Evolutionary conservation across 2,329 filamentous ascomycete species (phyloP).

Genomic region (Claviceps quebecensis): DNA sequence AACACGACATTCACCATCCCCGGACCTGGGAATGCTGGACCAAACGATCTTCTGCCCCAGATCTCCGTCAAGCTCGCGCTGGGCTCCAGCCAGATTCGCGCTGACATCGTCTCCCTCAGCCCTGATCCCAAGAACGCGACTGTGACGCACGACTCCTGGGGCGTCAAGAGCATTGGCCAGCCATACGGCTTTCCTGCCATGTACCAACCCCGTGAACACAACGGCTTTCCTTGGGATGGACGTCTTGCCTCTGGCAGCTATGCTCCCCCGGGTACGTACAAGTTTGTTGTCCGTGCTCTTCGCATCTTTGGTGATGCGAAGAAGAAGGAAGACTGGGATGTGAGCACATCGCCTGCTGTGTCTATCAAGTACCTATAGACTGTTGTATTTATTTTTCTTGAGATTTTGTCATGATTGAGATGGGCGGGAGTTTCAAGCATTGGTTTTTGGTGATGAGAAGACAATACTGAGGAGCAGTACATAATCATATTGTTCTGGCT

Average conservation of each 20-base stretch:
- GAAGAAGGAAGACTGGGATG: slow-evolving; percentile 32
- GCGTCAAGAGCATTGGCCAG: slow-evolving; percentile 28
- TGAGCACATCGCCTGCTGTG: slow-evolving; percentile 26
- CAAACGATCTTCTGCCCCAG: slow-evolving; percentile 21
- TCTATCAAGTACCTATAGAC: slow-evolving; percentile 26
- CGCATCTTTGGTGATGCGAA: slow-evolving; percentile 35
- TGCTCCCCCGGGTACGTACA: slow-evolving; percentile 35
- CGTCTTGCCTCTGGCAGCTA: slow-evolving; percentile 31
- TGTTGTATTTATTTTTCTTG: no score
- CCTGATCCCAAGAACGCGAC: slow-evolving; percentile 9
- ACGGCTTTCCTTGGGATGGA: slow-evolving; percentile 28
- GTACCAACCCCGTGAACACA: slow-evolving; percentile 14
- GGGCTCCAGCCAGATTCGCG: slow-evolving; percentile 29
- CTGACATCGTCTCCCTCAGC: slow-evolving; percentile 28
- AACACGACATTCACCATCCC: slow-evolving; percentile 30
- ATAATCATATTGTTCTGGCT: no score
- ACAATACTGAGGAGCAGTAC: not conserved
- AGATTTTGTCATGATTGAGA: no score
- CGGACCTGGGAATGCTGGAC: slow-evolving; percentile 21
- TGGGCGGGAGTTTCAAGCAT: no score
- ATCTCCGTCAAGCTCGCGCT: slow-evolving; percentile 29
- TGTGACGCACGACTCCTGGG: slow-evolving; percentile 18
- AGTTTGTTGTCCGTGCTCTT: slow-evolving; percentile 33
- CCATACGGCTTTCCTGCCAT: slow-evolving; percentile 27
- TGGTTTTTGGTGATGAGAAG: not conserved